Percentiles rank a stretch among this genome's conserved stretches.
Conservation (phyloP, 306 rosid genomes). For the Vigna hirtella region DNA sequence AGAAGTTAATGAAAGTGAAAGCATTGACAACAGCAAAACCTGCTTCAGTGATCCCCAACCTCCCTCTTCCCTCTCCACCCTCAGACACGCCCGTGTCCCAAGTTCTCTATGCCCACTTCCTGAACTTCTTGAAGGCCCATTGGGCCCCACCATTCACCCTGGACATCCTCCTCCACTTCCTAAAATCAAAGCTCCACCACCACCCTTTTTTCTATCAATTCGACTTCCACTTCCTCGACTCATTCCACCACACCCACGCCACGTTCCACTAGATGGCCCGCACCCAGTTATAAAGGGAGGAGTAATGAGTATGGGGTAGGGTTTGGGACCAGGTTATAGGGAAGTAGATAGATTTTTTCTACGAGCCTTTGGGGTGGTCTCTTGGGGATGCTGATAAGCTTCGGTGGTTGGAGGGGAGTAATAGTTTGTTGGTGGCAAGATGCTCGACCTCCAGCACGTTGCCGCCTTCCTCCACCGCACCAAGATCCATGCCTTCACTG, state of each 20-base stretch:
- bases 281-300: constrained; percentile 87
- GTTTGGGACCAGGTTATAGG: constrained; percentile 96
- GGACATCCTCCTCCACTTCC: constrained; percentile 68
- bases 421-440: constrained; percentile 77
- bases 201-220: constrained; percentile 74
- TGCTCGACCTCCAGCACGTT: constrained; percentile 53
- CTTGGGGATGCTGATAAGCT: constrained; percentile 96
- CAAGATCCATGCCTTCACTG: too few relatives aligned
- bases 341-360: constrained; percentile 79
- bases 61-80: constrained; percentile 62
- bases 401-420: constrained; percentile 77
- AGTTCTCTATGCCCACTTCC: constrained; percentile 60
- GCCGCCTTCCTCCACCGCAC: constrained; percentile 56
- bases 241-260: constrained; percentile 80
- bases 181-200: constrained; percentile 78
- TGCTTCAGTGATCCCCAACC: constrained; percentile 57
- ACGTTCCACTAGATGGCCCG: constrained; percentile 83
- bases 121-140: constrained; percentile 63
- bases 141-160: constrained; percentile 68
- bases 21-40: constrained; percentile 45
- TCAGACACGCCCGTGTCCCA: constrained; percentile 46
- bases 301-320: constrained; percentile 90
- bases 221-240: constrained; percentile 82
- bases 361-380: constrained; percentile 85
- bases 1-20: constrained; percentile 44